phyloP scores from a whole-genome alignment of 805 yeast species.

The Candida rishiriensis region DNA sequence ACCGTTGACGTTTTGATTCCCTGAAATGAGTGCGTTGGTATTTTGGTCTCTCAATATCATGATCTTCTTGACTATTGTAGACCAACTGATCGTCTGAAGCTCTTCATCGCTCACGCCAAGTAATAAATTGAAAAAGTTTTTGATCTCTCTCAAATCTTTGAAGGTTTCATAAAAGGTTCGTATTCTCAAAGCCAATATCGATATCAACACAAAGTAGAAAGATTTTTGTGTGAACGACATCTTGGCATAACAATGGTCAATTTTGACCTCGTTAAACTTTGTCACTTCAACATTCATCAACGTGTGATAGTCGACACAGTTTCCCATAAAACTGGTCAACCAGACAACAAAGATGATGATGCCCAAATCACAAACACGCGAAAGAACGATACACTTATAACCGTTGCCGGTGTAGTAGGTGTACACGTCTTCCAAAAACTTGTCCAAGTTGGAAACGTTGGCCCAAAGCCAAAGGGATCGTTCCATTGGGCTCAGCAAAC shows the following conservation, averaged over 20 bases:
- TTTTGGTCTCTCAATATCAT: conserved; percentile 76
- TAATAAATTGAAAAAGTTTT: conserved; percentile 68
- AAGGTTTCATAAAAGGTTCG: conserved; percentile 57
- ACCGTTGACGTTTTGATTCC: conserved; percentile 19
- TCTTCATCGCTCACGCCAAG: conserved; percentile 74
- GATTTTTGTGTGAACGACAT: conserved; percentile 48
- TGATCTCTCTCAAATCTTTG: conserved; percentile 66
- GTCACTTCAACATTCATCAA: conserved; percentile 27
- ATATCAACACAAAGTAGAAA: conserved; percentile 57
- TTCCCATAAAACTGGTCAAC: conserved; percentile 71
- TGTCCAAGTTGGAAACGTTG: conserved; percentile 86
- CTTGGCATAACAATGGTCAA: conserved; percentile 43
- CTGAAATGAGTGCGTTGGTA: conserved; percentile 68
- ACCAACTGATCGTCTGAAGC: conserved; percentile 92
- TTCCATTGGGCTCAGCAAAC: conserved; percentile 57
- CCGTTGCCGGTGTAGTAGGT: conserved; percentile 85
- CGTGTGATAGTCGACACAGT: conserved; percentile 65
- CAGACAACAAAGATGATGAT: conserved; percentile 77
- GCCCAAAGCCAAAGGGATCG: conserved; percentile 96
- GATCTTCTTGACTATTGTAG: conserved; percentile 69
- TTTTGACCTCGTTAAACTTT: conserved; percentile 39
- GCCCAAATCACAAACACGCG: conserved; percentile 59
- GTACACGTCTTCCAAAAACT: conserved; percentile 78
- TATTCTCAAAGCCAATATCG: conserved; percentile 48
- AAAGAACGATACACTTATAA: conserved; percentile 65